phyloP scores from a whole-genome alignment of 495 filamentous ascomycete species.

The Stereocaulon alpinum region DNA sequence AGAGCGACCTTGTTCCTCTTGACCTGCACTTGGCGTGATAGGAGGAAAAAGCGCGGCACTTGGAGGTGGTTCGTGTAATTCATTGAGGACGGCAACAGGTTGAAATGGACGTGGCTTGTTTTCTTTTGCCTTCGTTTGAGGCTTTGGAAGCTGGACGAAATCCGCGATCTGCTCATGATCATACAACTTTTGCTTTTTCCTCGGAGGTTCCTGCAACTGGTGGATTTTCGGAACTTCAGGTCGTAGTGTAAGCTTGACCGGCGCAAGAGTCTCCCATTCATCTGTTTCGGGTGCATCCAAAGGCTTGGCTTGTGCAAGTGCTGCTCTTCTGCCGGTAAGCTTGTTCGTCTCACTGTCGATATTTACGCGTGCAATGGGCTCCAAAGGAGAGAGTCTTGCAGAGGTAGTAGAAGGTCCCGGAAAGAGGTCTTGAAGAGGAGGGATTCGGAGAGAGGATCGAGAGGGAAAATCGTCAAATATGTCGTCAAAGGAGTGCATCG shows the following conservation, averaged over 20 bases:
- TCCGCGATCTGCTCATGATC: constrained; percentile 38
- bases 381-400: constrained; percentile 37
- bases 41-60: constrained; percentile 64
- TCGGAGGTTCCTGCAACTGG: constrained; percentile 28
- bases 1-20: constrained; percentile 8
- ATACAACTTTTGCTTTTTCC: constrained; percentile 30
- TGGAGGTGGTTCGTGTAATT: constrained; percentile 66
- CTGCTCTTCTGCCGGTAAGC: constrained; percentile 21
- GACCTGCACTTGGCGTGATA: constrained; percentile 33
- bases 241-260: constrained; percentile 18
- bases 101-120: constrained; percentile 40
- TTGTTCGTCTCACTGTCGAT: constrained; percentile 31
- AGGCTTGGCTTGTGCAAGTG: constrained; percentile 26
- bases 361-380: constrained; percentile 36
- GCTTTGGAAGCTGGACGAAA: constrained; percentile 39
- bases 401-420: constrained; percentile 22
- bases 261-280: constrained; percentile 9
- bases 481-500: constrained; percentile 19
- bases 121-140: constrained; percentile 37
- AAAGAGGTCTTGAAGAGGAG: constrained; percentile 38
- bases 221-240: constrained; percentile 31
- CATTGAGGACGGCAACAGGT: constrained; percentile 54
- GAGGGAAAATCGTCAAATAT: constrained; percentile 36
- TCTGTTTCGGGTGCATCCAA: constrained; percentile 13
- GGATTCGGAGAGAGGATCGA: constrained; percentile 37